Conservation (phyloP, 495 filamentous ascomycete species). For the Aspergillus cristatus region DNA sequence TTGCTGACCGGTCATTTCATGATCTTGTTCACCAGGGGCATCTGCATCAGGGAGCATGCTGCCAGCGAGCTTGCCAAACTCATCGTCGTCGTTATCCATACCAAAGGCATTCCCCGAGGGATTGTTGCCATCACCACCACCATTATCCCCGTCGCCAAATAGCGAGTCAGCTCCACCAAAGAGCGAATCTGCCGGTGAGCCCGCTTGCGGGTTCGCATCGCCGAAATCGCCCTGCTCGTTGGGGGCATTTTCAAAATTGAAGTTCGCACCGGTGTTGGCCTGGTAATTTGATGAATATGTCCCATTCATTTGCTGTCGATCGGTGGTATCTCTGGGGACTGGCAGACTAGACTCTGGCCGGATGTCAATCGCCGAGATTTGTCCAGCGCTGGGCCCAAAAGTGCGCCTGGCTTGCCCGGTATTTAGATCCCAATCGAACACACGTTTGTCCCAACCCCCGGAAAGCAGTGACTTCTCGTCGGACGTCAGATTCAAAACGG, state of each 20-base stretch:
- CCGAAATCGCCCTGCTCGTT: conserved; percentile 30
- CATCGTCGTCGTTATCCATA: conserved; percentile 69
- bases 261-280: conserved; percentile 31
- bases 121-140: conserved; percentile 46
- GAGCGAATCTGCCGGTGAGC: conserved; percentile 63
- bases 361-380: conserved; percentile 82
- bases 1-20: conserved; percentile 16
- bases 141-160: conserved; percentile 59
- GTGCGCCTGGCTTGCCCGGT: conserved; percentile 66
- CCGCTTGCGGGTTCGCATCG: conserved; percentile 34
- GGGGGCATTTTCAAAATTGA: conserved; percentile 38
- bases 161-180: conserved; percentile 63
- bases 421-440: conserved; percentile 93
- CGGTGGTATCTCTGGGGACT: conserved; percentile 62
- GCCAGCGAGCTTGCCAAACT: conserved; percentile 71
- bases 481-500: conserved; percentile 67
- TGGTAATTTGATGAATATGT: conserved; percentile 57
- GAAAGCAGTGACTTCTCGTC: conserved; percentile 86
- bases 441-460: conserved; percentile 91
- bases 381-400: conserved; percentile 67
- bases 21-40: conserved; percentile 26
- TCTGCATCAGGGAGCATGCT: conserved; percentile 36
- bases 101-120: conserved; percentile 52
- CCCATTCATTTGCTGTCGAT: conserved; percentile 47
- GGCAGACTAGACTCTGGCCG: conserved; percentile 68